Evolutionary conservation across 225 moss, liverwort and hornwort genomes (phyloP).

Genomic region (Sphagnum tenellum): DNA sequence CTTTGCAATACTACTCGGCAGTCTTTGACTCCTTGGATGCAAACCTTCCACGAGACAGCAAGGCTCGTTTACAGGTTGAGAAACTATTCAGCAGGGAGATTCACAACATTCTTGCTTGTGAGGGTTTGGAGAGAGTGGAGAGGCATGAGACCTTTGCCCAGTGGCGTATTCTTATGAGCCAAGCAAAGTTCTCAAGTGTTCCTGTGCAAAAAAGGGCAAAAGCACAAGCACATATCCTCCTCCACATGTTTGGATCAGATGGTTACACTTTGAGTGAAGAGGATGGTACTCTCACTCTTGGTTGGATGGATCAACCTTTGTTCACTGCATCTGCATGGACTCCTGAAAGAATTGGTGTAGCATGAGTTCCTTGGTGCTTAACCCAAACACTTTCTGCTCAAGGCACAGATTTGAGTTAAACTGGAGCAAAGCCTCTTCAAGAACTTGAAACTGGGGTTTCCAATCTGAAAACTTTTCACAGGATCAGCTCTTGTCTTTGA

Average conservation of each 20-base stretch:
- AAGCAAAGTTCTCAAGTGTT: conserved; percentile 50
- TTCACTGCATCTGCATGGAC: conserved; percentile 86
- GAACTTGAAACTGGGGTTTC: no score
- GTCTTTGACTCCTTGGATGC: conserved; percentile 82
- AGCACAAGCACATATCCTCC: conserved; percentile 66
- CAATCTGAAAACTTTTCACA: no score
- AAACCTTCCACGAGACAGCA: conserved; percentile 61
- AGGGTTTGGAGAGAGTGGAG: conserved; percentile 76
- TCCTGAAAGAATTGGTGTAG: conserved; percentile 11
- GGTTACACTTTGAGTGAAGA: conserved; percentile 58
- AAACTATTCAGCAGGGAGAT: conserved; percentile 88
- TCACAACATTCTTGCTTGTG: conserved; percentile 81
- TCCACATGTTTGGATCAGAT: conserved; percentile 78
- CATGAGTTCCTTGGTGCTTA: no score
- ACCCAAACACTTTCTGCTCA: no score
- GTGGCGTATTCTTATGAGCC: conserved; percentile 55
- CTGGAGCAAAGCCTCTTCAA: no score
- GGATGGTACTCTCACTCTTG: conserved; percentile 56
- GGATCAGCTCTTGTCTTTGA: no score
- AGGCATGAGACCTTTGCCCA: conserved; percentile 57
- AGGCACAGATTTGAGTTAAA: no score
- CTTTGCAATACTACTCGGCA: conserved; percentile 83
- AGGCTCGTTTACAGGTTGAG: conserved; percentile 72
- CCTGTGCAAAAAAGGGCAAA: conserved; percentile 54
- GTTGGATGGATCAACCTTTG: conserved; percentile 73